These are phyloP conservation scores for Lactifluus pinguis DNA, from an alignment of 768 basidiomycete species.

Conservation along the genomic window DNA sequence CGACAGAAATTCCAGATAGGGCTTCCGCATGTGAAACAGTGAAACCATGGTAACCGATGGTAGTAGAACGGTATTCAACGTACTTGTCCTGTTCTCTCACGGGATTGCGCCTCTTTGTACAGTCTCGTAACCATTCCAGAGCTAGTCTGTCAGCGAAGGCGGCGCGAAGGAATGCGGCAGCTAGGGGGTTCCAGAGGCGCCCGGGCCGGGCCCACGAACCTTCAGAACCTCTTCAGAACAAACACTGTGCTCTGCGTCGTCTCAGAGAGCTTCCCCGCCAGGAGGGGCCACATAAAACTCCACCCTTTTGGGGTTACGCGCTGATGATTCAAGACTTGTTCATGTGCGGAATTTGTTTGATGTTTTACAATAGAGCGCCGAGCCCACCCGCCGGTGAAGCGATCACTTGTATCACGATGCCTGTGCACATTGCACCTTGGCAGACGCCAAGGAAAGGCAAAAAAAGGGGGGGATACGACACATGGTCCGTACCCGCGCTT, in stretches of 20 bases:
- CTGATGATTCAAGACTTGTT: not conserved
- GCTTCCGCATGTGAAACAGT: not conserved
- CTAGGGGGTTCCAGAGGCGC: not conserved
- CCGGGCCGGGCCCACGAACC: not conserved
- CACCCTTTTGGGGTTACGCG: not conserved
- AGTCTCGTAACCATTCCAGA: not conserved
- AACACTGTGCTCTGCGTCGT: not conserved
- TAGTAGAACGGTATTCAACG: not conserved
- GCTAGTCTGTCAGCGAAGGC: not conserved
- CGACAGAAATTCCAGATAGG: not conserved
- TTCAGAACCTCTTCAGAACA: not conserved
- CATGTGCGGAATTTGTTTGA: not conserved
- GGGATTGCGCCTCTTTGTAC: not conserved
- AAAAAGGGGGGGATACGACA: not conserved
- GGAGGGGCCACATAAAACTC: not conserved
- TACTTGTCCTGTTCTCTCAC: not conserved
- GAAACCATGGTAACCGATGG: slow-evolving; percentile 9
- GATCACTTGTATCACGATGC: not conserved
- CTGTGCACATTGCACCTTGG: not conserved
- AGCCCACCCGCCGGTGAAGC: not conserved
- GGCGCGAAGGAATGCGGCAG: not conserved
- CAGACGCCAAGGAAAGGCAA: not conserved
- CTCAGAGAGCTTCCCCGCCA: not conserved
- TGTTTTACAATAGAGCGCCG: not conserved
- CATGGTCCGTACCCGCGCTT: not conserved